Evolutionary conservation across 2,329 filamentous ascomycete genomes (phyloP), one percentile per base, ranked within the genome.

Genomic region (Phyllachora maydis): DNA sequence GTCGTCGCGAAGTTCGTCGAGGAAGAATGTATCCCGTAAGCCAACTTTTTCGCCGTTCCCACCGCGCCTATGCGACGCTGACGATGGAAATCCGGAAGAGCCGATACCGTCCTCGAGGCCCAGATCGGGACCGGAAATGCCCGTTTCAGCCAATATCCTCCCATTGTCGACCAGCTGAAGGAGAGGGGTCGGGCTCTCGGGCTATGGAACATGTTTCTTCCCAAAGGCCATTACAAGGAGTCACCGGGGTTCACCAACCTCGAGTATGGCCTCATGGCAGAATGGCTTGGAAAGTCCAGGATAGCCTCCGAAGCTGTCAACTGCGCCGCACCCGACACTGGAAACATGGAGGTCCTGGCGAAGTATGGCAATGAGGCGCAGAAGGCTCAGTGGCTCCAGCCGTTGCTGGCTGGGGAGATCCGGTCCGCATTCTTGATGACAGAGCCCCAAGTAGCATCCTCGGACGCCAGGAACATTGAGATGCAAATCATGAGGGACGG

Each of bases 131-230:
- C 70, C 29, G 79, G 77, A 32, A 59, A 71, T 23, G 52, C 65
- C 31, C 69, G 85, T 56, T 95, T 85, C 75, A 64, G 74, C 34
- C 52, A 59, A 18, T 76, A 90, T 45, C 85, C 88, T 1, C 45
- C 59, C 19, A 61, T 95, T 37, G 65, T 98, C 30, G 88, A 98
- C 36, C 73, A 88, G 26, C 64, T 98, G 37, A 95, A 95, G 63
- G 56, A 52, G 33, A 77, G 82, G 47, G 88, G 85, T 21, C 65
- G 61, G 41, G 62, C 74, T 36, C 63, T 92, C 14, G 88, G 85
- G 2, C 59, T 98, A 21, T 98, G 88, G 88, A 98, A 98, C 53
- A 76, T 98, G 73, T 98, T 98, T 59, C 52, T 98, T 36, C 79
- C 88, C 33, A 85, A 77, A 56, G 82, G 73, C 38, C 83, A 93